These are phyloP conservation scores for Schizosaccharomyces versatilis DNA, from an alignment of 1,139 yeast genomes.

Conservation along the genomic window DNA sequence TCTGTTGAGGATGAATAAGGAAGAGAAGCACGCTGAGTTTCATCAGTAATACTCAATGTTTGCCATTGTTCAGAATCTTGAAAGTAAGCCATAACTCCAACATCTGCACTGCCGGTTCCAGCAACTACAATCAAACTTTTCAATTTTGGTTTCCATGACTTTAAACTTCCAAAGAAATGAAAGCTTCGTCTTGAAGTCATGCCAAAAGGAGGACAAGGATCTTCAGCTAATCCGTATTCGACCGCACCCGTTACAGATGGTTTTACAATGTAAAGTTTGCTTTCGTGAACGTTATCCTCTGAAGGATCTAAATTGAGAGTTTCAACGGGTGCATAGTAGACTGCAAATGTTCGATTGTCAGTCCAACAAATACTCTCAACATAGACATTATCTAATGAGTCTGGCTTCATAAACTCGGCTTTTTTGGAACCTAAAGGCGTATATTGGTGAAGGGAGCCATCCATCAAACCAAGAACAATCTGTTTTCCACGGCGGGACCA, in stretches of 20 bases:
- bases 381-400: neutral
- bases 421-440: constrained; percentile 13
- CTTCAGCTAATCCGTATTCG: neutral
- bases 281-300: neutral
- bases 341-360: neutral
- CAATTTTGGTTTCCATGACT: constrained; percentile 2
- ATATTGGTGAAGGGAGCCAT: constrained; percentile 16
- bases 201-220: neutral
- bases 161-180: neutral
- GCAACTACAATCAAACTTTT: constrained; percentile 2
- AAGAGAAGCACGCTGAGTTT: constrained; percentile 5
- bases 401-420: neutral
- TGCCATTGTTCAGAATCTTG: constrained; percentile 3
- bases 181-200: neutral
- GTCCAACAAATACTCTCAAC: neutral
- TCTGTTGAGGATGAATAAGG: constrained; percentile 5
- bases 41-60: constrained; percentile 5
- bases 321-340: neutral
- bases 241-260: constrained; percentile 3
- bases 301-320: neutral
- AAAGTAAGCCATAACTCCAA: constrained; percentile 3
- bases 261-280: neutral
- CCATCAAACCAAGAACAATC: constrained; percentile 15
- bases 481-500: constrained; percentile 21
- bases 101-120: constrained; percentile 6